Evolutionary conservation across 2,329 filamentous ascomycete species (phyloP), one percentile per base, ranked within the genome.

Genomic region (Tolypocladium tundrense): DNA sequence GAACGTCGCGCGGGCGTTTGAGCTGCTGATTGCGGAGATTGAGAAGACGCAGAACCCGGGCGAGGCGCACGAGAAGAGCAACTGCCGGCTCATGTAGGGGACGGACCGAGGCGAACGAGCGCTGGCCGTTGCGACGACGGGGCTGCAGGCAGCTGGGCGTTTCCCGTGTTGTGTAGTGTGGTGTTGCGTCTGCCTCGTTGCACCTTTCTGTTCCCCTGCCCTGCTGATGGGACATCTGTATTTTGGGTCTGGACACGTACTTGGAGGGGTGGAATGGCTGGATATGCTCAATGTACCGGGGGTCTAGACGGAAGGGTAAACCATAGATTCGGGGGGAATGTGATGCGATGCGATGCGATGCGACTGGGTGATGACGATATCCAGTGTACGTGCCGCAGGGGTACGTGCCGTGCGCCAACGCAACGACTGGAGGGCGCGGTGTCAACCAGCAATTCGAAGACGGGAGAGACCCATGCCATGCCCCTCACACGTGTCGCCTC

Each of bases 41-140:
- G 94, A 99, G 76, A 96, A 95, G 75, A 86, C 88, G 33, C 89
- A 96, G 75, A 96, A 95, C 70, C 92, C 93, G 1, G 86, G 86
- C 67, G 90, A 96, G 75, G 87, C 91, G 9, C 79, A 90, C 33
- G 87, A 86, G 58, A 88, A 87, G 58, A 85, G 85, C 67, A 96
- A 95, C 75, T 97, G 94, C 73, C 67, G 72, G 58, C 72, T 97
- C 66, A 97, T 99, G 94, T 99, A 79, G 56, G 10, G 16, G 19
- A 27, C 16, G 7, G 6, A 0, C 3, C 2, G 14, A n/a, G 9
- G 45, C 10, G 2, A 11, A 6, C 7, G 31, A 21, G 31, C 48
- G 31, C 31, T 35, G 31, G 48, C 48, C 48, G 27, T 27, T n/a
- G 19, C 19, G 39, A 35, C n/a, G 52, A 24, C 16, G 19, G 35